These are phyloP conservation scores for Microbotryum saponariae DNA, from an alignment of 1,284 basidiomycete genomes.

Conservation along the genomic window DNA sequence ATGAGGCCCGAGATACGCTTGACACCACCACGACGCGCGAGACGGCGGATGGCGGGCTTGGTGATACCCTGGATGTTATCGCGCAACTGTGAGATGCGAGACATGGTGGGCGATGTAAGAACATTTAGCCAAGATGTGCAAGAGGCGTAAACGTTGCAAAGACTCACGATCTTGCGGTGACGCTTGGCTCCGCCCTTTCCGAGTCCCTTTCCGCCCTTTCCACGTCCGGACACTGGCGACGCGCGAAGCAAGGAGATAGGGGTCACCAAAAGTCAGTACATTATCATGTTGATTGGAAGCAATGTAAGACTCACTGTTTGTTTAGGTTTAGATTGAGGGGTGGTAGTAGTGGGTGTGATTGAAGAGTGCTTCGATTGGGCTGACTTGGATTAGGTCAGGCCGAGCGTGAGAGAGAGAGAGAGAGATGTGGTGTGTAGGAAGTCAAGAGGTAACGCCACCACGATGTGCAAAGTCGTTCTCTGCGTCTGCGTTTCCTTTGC, in stretches of 20 bases:
- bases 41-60: constrained; percentile 85
- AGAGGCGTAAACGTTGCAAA: not conserved
- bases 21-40: constrained; percentile 89
- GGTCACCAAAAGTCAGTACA: too few species aligned
- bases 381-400: not conserved
- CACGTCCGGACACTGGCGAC: constrained; percentile 29
- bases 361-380: not conserved
- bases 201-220: constrained; percentile 61
- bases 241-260: too few species aligned
- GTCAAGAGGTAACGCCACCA: too few species aligned
- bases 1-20: constrained; percentile 89
- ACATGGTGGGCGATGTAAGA: too few species aligned
- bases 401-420: too few species aligned
- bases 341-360: not conserved
- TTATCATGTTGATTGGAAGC: not conserved
- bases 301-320: too few species aligned
- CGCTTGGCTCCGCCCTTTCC: constrained; percentile 66
- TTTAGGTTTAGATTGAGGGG: too few species aligned
- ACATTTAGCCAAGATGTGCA: too few species aligned
- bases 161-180: constrained; percentile 29
- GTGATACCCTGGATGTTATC: constrained; percentile 82
- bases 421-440: too few species aligned
- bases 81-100: constrained; percentile 32
- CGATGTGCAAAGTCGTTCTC: too few species aligned
- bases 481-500: too few species aligned